Evolutionary conservation across 2,329 filamentous ascomycete genomes (phyloP), one percentile per base, ranked within the genome.

Genomic region (Cladophialophora carrionii): DNA sequence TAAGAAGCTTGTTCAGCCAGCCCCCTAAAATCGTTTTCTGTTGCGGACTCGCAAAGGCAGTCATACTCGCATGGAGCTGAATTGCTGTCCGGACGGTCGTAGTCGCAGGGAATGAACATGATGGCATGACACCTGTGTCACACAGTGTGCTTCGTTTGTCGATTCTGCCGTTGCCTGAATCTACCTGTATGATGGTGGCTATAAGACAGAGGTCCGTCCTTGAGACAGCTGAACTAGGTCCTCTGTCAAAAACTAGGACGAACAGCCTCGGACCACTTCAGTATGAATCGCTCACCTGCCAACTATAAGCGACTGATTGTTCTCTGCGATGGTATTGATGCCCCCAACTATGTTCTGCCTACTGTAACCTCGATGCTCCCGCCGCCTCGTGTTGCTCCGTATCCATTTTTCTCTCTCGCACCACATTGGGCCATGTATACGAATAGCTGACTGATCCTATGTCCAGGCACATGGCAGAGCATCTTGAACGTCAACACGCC

Each of bases 241-340:
- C 17, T n/a, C 37, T 7, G 37, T 6, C 46, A 32, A 24, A 54
- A 2, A 26, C 26, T n/a, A 54, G 26, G 29, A 24, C 26, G n/a
- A 54, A 54, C 8, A 26, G 48, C 10, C 9, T 51, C 48, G 14
- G 14, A 29, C 48, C 4, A 53, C 26, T 32, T 48, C 55, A 54
- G 34, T 4, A 65, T 65, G 63, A 48, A 32, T 5, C 63, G 53
- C 17, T 29, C 60, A 49, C 41, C 60, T 20, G 59, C 64, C 29
- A 54, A 62, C 22, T 63, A 60, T 34, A 75, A 75, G 57, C 72
- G 74, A 12, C 72, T 76, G 8, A 75, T 76, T 55, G 70, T 76
- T 14, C 73, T 73, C 51, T 76, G 74, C 53, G 74, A 76, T 69
- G 74, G 74, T 74, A 66, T 24, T 8, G 14, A 31, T 54, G 22